Evolutionary conservation across 768 basidiomycete genomes (phyloP).

Genomic region (Symmetrospora coprosmae): DNA sequence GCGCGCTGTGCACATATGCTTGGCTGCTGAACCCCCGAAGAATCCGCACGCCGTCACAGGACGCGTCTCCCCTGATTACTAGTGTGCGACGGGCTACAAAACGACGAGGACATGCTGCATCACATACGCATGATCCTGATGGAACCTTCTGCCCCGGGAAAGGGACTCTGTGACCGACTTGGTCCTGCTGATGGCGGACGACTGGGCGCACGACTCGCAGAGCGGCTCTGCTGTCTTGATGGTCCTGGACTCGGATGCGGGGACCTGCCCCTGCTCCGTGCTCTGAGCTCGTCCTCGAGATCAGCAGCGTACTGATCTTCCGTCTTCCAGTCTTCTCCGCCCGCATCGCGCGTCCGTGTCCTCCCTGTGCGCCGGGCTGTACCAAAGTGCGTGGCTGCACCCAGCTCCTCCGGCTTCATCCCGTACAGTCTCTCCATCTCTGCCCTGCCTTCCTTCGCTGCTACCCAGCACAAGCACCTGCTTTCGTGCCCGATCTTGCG

Average conservation of each 20-base stretch:
- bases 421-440: slow-evolving; percentile 17
- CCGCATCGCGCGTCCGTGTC: background rate
- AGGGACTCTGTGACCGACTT: too few relatives aligned
- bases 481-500: background rate
- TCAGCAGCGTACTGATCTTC: slow-evolving; percentile 13
- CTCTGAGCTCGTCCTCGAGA: slow-evolving; percentile 6
- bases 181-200: background rate
- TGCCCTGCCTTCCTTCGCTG: slow-evolving; percentile 1
- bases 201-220: background rate
- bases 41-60: too few relatives aligned
- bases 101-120: too few relatives aligned
- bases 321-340: background rate
- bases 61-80: too few relatives aligned
- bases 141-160: too few relatives aligned
- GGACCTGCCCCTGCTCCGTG: background rate
- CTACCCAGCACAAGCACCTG: slow-evolving; percentile 2
- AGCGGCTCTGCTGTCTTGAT: background rate
- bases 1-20: too few relatives aligned
- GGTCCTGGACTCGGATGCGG: slow-evolving; percentile 4
- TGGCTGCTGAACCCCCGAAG: too few relatives aligned
- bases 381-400: slow-evolving; percentile 11
- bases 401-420: background rate
- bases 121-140: too few relatives aligned
- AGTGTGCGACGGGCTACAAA: too few relatives aligned
- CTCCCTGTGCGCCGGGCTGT: background rate